Percentiles rank a stretch among this genome's conserved stretches.
Evolutionary conservation across 257 asterid species (phyloP).

Genomic region (Fraxinus americana): DNA sequence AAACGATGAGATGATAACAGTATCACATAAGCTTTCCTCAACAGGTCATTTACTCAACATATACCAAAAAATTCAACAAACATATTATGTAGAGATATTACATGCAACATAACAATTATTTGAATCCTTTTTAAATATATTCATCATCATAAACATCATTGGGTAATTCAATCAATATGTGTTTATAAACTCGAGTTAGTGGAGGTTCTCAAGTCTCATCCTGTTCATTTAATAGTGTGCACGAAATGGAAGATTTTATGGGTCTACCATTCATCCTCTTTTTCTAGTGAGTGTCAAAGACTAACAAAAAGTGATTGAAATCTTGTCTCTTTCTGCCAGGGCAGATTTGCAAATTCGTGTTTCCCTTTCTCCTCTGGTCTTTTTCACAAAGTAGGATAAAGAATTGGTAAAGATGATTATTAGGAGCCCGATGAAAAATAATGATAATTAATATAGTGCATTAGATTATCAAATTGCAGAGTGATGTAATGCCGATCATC

Average conservation of each 20-base stretch:
- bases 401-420: slow-evolving; percentile 1
- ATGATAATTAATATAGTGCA: background rate
- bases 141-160: background rate
- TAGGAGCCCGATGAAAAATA: background rate
- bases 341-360: background rate
- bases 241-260: background rate
- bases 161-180: background rate
- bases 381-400: slow-evolving; percentile 4
- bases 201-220: background rate
- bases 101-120: background rate
- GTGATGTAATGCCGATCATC: slow-evolving; percentile 17
- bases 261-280: background rate
- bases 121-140: background rate
- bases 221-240: background rate
- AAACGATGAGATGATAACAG: background rate
- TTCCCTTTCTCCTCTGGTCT: background rate
- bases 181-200: slow-evolving; percentile 1
- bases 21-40: background rate
- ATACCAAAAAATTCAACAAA: background rate
- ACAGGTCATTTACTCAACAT: background rate
- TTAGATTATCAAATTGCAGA: background rate
- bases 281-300: background rate
- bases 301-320: slow-evolving; percentile 3
- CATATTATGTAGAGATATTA: background rate
- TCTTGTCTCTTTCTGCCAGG: background rate